These are phyloP conservation scores for Leccinum aurantiacum DNA, from an alignment of 768 basidiomycete genomes.

Conservation along the genomic window DNA sequence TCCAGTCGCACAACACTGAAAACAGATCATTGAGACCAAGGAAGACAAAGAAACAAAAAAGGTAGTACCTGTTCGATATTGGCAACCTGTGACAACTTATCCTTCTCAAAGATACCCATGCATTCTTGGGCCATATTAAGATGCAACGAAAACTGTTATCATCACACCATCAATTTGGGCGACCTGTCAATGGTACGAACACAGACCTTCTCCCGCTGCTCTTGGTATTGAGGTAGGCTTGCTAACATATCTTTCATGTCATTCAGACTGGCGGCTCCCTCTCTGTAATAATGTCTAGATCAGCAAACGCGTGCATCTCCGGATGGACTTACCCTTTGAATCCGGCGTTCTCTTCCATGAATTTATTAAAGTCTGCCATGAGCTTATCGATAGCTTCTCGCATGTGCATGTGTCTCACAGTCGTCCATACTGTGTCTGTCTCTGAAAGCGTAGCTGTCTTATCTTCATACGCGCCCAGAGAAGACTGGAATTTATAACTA, in stretches of 20 bases:
- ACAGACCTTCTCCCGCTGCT: conserved; percentile 87
- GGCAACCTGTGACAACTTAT: conserved; percentile 79
- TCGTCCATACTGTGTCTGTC: conserved; percentile 85
- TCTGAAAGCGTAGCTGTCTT: conserved; percentile 87
- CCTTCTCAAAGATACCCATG: conserved; percentile 89
- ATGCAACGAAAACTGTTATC: conserved; percentile 89
- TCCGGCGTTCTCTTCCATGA: conserved; percentile 90
- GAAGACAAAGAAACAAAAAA: neutral
- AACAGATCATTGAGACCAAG: neutral
- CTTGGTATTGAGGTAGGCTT: conserved; percentile 89
- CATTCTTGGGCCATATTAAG: conserved; percentile 98
- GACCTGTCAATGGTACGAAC: neutral
- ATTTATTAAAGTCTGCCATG: conserved; percentile 94
- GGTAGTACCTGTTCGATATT: conserved; percentile 81
- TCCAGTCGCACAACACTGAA: conserved; percentile 91
- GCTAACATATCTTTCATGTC: conserved; percentile 99
- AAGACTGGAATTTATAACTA: conserved; percentile 94
- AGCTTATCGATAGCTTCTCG: conserved; percentile 96
- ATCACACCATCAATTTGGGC: neutral
- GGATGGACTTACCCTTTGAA: conserved; percentile 74
- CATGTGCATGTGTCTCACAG: conserved; percentile 97
- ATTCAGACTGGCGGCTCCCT: conserved; percentile 84
- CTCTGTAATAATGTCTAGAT: conserved; percentile 38
- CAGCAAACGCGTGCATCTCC: conserved; percentile 2
- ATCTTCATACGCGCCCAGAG: conserved; percentile 81